These are phyloP conservation scores for Tetrahymena malaccensis DNA, from an alignment of 73 alveolate species.

Conservation along the genomic window DNA sequence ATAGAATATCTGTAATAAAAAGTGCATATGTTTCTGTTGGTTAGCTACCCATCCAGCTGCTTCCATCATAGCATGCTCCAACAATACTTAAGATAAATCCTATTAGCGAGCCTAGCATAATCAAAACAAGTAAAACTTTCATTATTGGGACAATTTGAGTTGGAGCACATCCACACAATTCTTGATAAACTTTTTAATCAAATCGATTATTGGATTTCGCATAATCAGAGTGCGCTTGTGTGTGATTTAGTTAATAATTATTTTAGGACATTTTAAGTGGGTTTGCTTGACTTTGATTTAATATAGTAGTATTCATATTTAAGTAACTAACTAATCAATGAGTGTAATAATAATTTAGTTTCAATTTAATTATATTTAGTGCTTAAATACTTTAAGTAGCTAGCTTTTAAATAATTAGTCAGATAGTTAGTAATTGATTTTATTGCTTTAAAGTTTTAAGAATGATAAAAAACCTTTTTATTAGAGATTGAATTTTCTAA, in stretches of 20 bases:
- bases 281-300: neutral
- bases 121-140: neutral
- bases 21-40: neutral
- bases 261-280: neutral
- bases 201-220: neutral
- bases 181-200: neutral
- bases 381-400: neutral
- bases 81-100: neutral
- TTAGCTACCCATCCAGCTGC: neutral
- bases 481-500: neutral
- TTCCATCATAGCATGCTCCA: neutral
- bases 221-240: neutral
- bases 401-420: too few relatives aligned
- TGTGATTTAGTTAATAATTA: neutral
- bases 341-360: neutral
- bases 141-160: neutral
- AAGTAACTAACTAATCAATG: neutral
- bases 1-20: neutral
- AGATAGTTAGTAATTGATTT: neutral
- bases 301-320: neutral
- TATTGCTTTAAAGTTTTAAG: neutral
- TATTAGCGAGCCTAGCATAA: neutral
- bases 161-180: neutral
- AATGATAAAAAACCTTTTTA: too few relatives aligned
- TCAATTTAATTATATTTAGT: too few relatives aligned